These are phyloP conservation scores for Spizellomyces sp. DNA, from an alignment of 192 early-diverging fungal species.

Conservation along the genomic window DNA sequence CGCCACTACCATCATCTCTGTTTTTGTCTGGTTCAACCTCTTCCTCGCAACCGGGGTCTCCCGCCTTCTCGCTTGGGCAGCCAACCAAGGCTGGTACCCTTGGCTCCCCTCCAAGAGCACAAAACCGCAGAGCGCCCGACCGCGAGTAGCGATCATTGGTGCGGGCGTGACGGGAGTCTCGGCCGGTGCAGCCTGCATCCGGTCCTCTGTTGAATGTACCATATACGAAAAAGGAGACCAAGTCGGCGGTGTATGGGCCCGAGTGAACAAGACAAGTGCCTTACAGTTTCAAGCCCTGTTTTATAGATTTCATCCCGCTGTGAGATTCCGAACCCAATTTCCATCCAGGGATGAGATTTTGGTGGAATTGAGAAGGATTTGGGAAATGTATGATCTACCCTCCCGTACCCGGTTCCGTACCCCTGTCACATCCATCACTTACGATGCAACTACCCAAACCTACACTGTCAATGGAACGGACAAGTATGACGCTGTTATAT, in stretches of 20 bases:
- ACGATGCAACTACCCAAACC: too few relatives aligned
- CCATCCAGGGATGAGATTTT: slow-evolving; percentile 22
- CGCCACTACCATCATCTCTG: background rate
- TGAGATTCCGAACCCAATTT: slow-evolving; percentile 15
- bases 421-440: background rate
- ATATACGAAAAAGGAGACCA: slow-evolving; percentile 15
- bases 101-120: too few relatives aligned
- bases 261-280: slow-evolving; percentile 27
- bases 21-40: slow-evolving; percentile 22
- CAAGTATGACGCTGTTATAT: slow-evolving; percentile 19
- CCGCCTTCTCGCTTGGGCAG: slow-evolving; percentile 16
- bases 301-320: slow-evolving; percentile 28
- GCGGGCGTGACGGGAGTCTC: slow-evolving; percentile 21
- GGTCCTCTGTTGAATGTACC: slow-evolving; percentile 12
- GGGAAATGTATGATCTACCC: slow-evolving; percentile 12
- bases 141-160: slow-evolving; percentile 19
- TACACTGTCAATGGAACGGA: background rate
- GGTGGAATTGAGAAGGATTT: slow-evolving; percentile 12
- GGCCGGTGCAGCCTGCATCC: slow-evolving; percentile 15
- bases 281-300: slow-evolving; percentile 28
- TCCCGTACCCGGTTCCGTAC: slow-evolving; percentile 21
- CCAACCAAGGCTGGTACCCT: slow-evolving; percentile 5
- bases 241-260: slow-evolving; percentile 24
- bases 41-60: slow-evolving; percentile 11
- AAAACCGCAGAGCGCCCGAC: background rate